A percentile compares a stretch with the other conserved stretches of the same genome.
Conservation (phyloP, 202 grass and related monocot genomes). For the Eragrostis tef region DNA sequence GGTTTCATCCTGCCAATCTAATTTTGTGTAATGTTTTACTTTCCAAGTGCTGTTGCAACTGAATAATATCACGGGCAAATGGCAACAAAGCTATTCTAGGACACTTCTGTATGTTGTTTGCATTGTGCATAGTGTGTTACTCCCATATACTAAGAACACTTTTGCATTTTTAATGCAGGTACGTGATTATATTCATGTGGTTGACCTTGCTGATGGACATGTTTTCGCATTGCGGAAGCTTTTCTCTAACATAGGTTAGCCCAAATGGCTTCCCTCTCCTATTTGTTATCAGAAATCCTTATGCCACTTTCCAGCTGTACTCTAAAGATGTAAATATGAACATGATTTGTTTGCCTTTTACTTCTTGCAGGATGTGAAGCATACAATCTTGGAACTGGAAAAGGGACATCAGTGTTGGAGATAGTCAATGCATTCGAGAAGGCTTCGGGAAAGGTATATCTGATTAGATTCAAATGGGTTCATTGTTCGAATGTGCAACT, state of each 20-base stretch:
- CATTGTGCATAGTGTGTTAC: not conserved
- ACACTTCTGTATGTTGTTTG: slow-evolving; percentile 15
- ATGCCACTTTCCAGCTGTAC: slow-evolving; percentile 10
- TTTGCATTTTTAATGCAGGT: slow-evolving; percentile 52
- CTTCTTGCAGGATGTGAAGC: slow-evolving; percentile 77
- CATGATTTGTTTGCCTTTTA: not conserved
- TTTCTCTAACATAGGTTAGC: slow-evolving; percentile 76
- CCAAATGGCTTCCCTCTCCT: slow-evolving; percentile 31
- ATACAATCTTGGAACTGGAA: slow-evolving; percentile 92
- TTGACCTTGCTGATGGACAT: slow-evolving; percentile 96
- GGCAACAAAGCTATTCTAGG: slow-evolving; percentile 10
- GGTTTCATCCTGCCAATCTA: slow-evolving; percentile 7
- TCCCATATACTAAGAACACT: slow-evolving; percentile 22
- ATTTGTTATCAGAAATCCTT: slow-evolving; percentile 23
- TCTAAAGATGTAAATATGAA: slow-evolving; percentile 17
- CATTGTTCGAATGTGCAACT: slow-evolving; percentile 11
- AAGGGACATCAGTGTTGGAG: slow-evolving; percentile 91
- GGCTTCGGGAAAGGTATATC: slow-evolving; percentile 80
- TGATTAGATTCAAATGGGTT: slow-evolving; percentile 9
- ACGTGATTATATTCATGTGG: slow-evolving; percentile 93
- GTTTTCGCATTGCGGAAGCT: slow-evolving; percentile 79
- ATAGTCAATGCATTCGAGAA: slow-evolving; percentile 94
- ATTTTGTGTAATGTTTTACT: slow-evolving; percentile 9
- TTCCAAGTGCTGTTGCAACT: slow-evolving; percentile 9
- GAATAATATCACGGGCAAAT: slow-evolving; percentile 9